Percentiles rank a stretch among this genome's conserved stretches.
Evolutionary conservation across 2,329 filamentous ascomycete species (phyloP).

Genomic region (Endoconidiophora polonica): DNA sequence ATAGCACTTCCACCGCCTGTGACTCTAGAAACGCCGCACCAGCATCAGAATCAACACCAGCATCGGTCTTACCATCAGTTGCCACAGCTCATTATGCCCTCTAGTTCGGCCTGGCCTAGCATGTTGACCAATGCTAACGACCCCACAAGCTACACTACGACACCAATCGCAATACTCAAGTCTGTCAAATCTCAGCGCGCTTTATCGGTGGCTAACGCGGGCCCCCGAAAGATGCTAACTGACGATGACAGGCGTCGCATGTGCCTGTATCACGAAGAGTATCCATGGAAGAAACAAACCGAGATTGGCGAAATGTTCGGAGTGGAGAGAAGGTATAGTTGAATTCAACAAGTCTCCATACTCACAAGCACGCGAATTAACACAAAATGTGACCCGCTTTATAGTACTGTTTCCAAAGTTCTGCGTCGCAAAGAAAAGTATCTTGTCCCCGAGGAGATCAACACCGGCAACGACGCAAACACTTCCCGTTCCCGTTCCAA

Average conservation of each 20-base stretch:
- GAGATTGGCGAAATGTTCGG: conserved; percentile 93
- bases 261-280: conserved; percentile 84
- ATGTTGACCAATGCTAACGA: conserved; percentile 39
- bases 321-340: conserved; percentile 82
- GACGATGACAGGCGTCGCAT: conserved; percentile 80
- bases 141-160: background rate
- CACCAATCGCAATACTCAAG: conserved; percentile 1
- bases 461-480: conserved; percentile 22
- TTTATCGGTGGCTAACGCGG: conserved; percentile 36
- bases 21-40: background rate
- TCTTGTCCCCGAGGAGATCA: conserved; percentile 64
- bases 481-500: conserved; percentile 49
- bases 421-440: conserved; percentile 90
- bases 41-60: conserved; percentile 18
- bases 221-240: conserved; percentile 69
- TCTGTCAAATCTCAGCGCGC: conserved; percentile 18
- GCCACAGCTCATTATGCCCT: conserved; percentile 56
- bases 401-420: conserved; percentile 96
- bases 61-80: conserved; percentile 28
- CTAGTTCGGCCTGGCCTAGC: conserved; percentile 57
- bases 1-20: conserved; percentile 1
- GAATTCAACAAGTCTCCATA: background rate
- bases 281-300: conserved; percentile 82
- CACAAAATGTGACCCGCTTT: background rate
- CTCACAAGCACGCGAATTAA: too few species aligned